Conservation (phyloP, 352 stramenopile species). For the Halophytophthora batemanensis region DNA sequence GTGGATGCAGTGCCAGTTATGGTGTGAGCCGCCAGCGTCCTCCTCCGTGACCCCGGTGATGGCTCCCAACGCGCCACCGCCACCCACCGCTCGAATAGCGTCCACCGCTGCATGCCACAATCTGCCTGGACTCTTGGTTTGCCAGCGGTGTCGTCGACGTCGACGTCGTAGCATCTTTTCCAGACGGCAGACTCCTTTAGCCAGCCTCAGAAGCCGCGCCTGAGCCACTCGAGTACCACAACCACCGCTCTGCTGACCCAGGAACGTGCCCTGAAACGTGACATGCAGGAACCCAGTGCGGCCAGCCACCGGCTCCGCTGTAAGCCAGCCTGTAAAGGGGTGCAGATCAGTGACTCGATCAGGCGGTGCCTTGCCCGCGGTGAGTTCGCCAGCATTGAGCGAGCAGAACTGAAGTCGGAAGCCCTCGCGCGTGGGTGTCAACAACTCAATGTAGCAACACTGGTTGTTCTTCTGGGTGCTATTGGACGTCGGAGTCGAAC, state of each 20-base stretch:
- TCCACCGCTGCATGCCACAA: slow-evolving; percentile 19
- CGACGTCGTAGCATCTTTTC: slow-evolving; percentile 28
- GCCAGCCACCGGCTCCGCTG: slow-evolving; percentile 12
- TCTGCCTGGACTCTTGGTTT: slow-evolving; percentile 9
- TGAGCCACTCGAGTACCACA: slow-evolving; percentile 22
- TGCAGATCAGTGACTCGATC: slow-evolving; percentile 31
- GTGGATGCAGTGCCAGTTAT: slow-evolving; percentile 39
- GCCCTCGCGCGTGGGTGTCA: slow-evolving; percentile 18
- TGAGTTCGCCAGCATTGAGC: slow-evolving; percentile 22
- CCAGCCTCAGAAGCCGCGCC: slow-evolving; percentile 20
- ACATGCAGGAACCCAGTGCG: slow-evolving; percentile 16
- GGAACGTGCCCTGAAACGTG: slow-evolving; percentile 30
- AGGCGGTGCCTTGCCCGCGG: slow-evolving; percentile 23
- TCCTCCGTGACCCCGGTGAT: slow-evolving; percentile 2
- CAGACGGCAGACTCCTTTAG: slow-evolving; percentile 22
- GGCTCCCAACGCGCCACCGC: background rate
- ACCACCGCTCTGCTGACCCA: slow-evolving; percentile 8
- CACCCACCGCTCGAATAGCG: slow-evolving; percentile 16
- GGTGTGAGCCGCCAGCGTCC: slow-evolving; percentile 13
- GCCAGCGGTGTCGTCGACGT: slow-evolving; percentile 10
- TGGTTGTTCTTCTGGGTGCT: slow-evolving; percentile 26
- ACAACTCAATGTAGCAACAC: slow-evolving; percentile 26
- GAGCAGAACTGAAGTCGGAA: slow-evolving; percentile 27
- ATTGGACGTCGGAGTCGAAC: background rate
- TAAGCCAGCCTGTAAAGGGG: slow-evolving; percentile 29